Conservation (phyloP, 225 moss, liverwort and hornwort genomes). For the Physcomitrellopsis africana region DNA sequence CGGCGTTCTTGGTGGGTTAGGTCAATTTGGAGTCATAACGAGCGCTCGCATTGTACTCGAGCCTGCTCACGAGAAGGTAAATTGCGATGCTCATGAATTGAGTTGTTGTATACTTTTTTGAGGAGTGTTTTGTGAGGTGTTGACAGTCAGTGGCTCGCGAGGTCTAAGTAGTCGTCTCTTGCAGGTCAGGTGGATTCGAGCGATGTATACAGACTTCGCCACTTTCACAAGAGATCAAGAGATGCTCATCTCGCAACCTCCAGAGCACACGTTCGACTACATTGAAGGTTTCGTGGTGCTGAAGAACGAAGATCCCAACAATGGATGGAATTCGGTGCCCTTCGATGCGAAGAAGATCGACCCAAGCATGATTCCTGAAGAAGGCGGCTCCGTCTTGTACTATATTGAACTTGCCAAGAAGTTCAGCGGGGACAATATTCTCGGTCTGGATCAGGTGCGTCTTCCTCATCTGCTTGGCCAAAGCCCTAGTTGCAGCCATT, state of each 20-base stretch:
- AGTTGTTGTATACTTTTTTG: too few species aligned
- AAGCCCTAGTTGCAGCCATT: neutral
- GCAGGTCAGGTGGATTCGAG: conserved; percentile 85
- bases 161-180: neutral
- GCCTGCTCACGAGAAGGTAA: conserved; percentile 56
- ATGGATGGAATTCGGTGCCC: conserved; percentile 76
- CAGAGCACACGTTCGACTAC: conserved; percentile 52
- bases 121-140: too few species aligned
- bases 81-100: neutral
- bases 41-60: conserved; percentile 72
- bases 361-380: conserved; percentile 40
- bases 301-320: conserved; percentile 47
- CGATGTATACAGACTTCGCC: conserved; percentile 69
- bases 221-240: conserved; percentile 67
- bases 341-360: conserved; percentile 49
- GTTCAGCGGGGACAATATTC: conserved; percentile 37
- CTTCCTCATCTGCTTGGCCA: neutral
- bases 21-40: conserved; percentile 53
- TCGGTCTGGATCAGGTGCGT: conserved; percentile 46
- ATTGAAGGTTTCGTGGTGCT: conserved; percentile 79
- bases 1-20: conserved; percentile 71
- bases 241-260: conserved; percentile 47
- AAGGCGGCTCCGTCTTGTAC: conserved; percentile 50
- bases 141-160: too few species aligned
- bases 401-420: conserved; percentile 64